Conservation (phyloP, 1,284 basidiomycete species). For the Phellinidium pouzarii region DNA sequence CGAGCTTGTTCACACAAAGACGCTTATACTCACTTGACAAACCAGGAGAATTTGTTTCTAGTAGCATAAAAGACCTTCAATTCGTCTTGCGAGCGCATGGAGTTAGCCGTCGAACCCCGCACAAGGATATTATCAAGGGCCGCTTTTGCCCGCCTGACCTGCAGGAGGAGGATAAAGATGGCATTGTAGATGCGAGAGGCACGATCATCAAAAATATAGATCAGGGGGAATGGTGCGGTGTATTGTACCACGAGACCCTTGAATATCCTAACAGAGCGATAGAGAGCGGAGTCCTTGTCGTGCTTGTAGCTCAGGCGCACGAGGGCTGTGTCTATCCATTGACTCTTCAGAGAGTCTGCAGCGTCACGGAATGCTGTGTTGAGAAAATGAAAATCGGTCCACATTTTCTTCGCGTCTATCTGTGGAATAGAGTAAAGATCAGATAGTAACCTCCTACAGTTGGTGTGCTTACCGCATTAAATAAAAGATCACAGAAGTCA, state of each 20-base stretch:
- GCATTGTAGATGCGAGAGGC: conserved; percentile 58
- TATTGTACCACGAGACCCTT: conserved; percentile 68
- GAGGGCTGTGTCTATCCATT: conserved; percentile 64
- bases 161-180: conserved; percentile 72
- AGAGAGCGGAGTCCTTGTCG: conserved; percentile 35
- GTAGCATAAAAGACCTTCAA: conserved; percentile 67
- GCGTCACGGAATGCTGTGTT: conserved; percentile 72
- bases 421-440: conserved; percentile 26
- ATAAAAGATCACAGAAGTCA: conserved; percentile 65
- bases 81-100: conserved; percentile 34
- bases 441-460: not conserved
- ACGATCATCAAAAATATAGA: conserved; percentile 66
- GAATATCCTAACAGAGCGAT: conserved; percentile 53
- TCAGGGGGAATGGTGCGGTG: conserved; percentile 73
- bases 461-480: conserved; percentile 52
- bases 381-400: conserved; percentile 81
- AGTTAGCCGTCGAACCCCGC: conserved; percentile 35
- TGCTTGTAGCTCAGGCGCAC: conserved; percentile 67
- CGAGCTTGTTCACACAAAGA: conserved; percentile 10
- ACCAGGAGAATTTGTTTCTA: conserved; percentile 72
- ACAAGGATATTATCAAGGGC: conserved; percentile 64
- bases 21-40: conserved; percentile 62
- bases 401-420: conserved; percentile 66
- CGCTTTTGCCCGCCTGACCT: conserved; percentile 67
- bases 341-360: conserved; percentile 40